Evolutionary conservation across 768 basidiomycete genomes (phyloP).

Genomic region (Naematelia aurantialba): DNA sequence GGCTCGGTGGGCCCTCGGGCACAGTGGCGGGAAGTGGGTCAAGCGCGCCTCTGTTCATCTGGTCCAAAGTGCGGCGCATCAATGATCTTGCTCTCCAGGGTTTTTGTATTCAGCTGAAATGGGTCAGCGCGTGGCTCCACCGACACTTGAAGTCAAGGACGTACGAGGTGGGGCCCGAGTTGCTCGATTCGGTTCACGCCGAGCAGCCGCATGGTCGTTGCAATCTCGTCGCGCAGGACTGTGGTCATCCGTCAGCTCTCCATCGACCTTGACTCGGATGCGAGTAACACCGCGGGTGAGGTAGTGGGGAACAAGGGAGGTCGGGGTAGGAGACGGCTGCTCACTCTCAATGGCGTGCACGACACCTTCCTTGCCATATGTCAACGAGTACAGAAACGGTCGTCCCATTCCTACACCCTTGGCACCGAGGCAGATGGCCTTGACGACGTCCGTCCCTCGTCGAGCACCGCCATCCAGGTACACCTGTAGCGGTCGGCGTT

Average conservation of each 20-base stretch:
- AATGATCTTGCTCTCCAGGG: not conserved
- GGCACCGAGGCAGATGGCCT: slow-evolving; percentile 81
- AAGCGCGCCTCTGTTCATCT: not conserved
- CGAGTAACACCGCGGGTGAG: slow-evolving; percentile 78
- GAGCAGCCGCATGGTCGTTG: slow-evolving; percentile 52
- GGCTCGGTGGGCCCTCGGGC: too few species aligned
- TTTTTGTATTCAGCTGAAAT: not conserved
- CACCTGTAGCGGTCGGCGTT: slow-evolving; percentile 65
- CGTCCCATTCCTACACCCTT: slow-evolving; percentile 66
- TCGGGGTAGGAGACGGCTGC: not conserved
- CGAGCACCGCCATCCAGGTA: slow-evolving; percentile 94
- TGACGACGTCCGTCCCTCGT: slow-evolving; percentile 81
- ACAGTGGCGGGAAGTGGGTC: too few species aligned
- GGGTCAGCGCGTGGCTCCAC: not conserved
- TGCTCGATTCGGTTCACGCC: slow-evolving; percentile 51
- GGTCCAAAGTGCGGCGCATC: not conserved
- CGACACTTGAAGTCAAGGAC: slow-evolving; percentile 7
- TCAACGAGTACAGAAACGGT: slow-evolving; percentile 52
- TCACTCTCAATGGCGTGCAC: slow-evolving; percentile 52
- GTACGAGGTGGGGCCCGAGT: slow-evolving; percentile 50
- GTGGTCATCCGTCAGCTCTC: slow-evolving; percentile 9
- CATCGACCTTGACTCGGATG: slow-evolving; percentile 54
- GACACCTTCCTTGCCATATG: slow-evolving; percentile 81
- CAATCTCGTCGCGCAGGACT: slow-evolving; percentile 54
- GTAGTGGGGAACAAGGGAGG: slow-evolving; percentile 56